These are phyloP conservation scores for Hericium rajendrae DNA, from an alignment of 768 basidiomycete genomes.

Conservation along the genomic window DNA sequence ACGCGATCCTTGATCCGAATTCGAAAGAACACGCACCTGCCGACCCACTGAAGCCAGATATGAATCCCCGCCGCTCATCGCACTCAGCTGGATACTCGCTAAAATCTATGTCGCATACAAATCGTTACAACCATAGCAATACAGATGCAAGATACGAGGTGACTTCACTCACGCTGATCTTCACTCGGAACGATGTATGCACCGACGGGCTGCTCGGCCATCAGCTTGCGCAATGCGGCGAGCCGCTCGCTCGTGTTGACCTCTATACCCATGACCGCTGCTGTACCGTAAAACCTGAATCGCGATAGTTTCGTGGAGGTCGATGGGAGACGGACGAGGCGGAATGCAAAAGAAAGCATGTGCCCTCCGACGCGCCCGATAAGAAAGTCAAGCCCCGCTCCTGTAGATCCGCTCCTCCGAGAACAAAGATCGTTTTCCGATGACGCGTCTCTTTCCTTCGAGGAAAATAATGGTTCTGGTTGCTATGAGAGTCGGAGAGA, in stretches of 20 bases:
- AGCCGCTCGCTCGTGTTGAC: slow-evolving; percentile 61
- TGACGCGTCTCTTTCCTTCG: too few relatives aligned
- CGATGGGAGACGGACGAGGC: slow-evolving; percentile 2
- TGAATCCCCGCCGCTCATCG: slow-evolving; percentile 77
- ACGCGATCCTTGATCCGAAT: background rate
- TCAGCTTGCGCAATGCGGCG: slow-evolving; percentile 53
- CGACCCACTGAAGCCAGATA: slow-evolving; percentile 91
- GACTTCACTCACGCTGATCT: slow-evolving; percentile 68
- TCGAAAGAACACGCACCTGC: slow-evolving; percentile 52
- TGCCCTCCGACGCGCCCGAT: background rate
- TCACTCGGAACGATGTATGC: slow-evolving; percentile 84
- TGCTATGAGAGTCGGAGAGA: too few relatives aligned
- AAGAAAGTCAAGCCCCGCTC: too few relatives aligned
- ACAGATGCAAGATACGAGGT: background rate
- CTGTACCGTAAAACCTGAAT: slow-evolving; percentile 3
- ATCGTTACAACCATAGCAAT: background rate
- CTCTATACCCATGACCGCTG: background rate
- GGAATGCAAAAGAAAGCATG: background rate
- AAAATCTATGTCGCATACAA: slow-evolving; percentile 41
- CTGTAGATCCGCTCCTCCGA: too few relatives aligned
- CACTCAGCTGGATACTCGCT: slow-evolving; percentile 85
- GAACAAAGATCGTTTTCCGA: too few relatives aligned
- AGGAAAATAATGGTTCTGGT: too few relatives aligned
- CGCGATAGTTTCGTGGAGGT: background rate
- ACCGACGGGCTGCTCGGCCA: slow-evolving; percentile 53